Evolutionary conservation across 2,329 filamentous ascomycete genomes (phyloP).

Genomic region (Blumeria hordei): DNA sequence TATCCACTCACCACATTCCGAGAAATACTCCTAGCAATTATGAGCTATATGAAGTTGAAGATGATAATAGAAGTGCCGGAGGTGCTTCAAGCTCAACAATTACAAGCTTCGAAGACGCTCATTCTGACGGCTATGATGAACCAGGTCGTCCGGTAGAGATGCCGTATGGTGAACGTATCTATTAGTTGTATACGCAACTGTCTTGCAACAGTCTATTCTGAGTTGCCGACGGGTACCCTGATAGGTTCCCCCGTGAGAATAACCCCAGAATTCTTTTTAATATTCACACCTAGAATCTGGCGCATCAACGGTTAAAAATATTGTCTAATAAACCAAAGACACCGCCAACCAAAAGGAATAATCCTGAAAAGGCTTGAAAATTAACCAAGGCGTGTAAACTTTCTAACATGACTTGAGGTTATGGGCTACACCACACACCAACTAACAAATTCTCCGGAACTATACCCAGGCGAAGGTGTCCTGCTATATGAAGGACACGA

Average conservation of each 20-base stretch:
- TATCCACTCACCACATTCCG: neutral
- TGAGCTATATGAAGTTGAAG: conserved; percentile 21
- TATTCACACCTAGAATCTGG: no score
- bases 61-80: conserved; percentile 20
- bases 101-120: conserved; percentile 19
- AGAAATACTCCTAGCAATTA: neutral
- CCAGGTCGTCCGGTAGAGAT: conserved; percentile 13
- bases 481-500: no score
- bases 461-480: no score
- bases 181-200: conserved; percentile 10
- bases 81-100: conserved; percentile 12
- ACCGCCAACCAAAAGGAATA: no score
- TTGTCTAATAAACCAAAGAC: no score
- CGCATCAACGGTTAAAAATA: no score
- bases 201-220: neutral
- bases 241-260: neutral
- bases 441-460: no score
- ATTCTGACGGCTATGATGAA: conserved; percentile 9
- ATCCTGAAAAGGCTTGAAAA: no score
- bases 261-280: no score
- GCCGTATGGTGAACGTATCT: conserved; percentile 21
- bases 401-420: no score
- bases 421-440: no score
- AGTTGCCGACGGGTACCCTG: neutral
- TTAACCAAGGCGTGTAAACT: no score